These are phyloP conservation scores for Trichoderma reesei DNA, from an alignment of 495 filamentous ascomycete genomes.

Conservation along the genomic window DNA sequence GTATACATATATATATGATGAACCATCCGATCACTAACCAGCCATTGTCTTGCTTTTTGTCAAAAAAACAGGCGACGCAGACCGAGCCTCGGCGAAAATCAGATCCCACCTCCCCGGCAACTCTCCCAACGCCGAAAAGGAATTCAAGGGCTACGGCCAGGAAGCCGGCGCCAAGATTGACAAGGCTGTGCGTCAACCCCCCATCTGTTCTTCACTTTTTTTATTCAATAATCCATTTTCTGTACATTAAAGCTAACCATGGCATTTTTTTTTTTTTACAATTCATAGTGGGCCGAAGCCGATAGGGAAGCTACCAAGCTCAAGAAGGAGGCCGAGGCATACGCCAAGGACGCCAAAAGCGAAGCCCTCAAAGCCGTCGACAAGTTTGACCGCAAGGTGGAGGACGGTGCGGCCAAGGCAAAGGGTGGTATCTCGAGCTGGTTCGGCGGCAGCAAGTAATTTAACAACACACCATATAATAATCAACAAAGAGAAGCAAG, in stretches of 20 bases:
- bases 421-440: constrained; percentile 71
- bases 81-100: constrained; percentile 54
- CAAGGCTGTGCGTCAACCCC: constrained; percentile 27
- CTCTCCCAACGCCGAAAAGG: constrained; percentile 28
- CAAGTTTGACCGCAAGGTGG: constrained; percentile 62
- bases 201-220: constrained; percentile 1
- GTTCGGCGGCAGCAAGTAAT: constrained; percentile 48
- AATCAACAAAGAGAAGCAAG: neutral
- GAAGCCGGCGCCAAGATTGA: constrained; percentile 39
- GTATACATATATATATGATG: neutral
- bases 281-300: constrained; percentile 39
- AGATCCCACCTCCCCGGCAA: constrained; percentile 46
- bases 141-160: constrained; percentile 30
- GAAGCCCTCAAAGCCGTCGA: constrained; percentile 63
- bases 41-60: constrained; percentile 12
- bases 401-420: constrained; percentile 63
- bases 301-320: constrained; percentile 47
- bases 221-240: constrained; percentile 10
- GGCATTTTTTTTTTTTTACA: constrained; percentile 32
- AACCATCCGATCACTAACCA: too few relatives aligned
- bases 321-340: constrained; percentile 46
- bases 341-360: constrained; percentile 47
- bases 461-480: neutral
- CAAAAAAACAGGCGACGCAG: constrained; percentile 57
- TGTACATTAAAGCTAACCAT: constrained; percentile 9